Evolutionary conservation across 75 land plant genomes (phyloP).

Genomic region (Picea sitchensis): DNA sequence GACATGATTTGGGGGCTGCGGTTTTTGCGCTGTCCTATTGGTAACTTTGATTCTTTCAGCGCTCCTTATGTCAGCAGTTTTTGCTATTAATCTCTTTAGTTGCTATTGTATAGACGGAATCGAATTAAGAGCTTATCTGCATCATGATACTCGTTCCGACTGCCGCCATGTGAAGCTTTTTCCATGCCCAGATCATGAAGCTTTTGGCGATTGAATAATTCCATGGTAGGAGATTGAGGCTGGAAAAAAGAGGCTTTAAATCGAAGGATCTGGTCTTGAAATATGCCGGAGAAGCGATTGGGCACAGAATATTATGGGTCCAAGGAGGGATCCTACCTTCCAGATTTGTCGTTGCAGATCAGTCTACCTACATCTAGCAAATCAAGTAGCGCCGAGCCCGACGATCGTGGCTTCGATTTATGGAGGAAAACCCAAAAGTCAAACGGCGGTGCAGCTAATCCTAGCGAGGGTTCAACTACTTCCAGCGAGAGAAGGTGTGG

Average conservation of each 20-base stretch:
- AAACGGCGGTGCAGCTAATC: background rate
- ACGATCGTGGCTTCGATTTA: slow-evolving; percentile 5
- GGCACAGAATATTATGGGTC: background rate
- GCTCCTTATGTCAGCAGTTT: no score
- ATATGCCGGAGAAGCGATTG: background rate
- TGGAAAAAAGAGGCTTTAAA: background rate
- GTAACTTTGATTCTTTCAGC: background rate
- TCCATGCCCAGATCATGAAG: background rate
- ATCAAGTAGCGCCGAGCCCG: slow-evolving; percentile 2
- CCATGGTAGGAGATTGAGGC: background rate
- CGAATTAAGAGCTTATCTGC: background rate
- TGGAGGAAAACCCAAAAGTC: background rate
- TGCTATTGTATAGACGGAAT: background rate
- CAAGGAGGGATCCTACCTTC: slow-evolving; percentile 6
- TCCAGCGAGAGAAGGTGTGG: background rate
- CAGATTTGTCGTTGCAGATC: slow-evolving; percentile 57
- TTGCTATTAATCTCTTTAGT: no score
- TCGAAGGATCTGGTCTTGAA: background rate
- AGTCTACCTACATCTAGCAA: slow-evolving; percentile 39
- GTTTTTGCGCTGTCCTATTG: background rate
- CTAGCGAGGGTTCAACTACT: slow-evolving; percentile 4
- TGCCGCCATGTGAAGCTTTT: no score
- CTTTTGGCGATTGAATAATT: background rate
- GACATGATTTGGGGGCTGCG: background rate
- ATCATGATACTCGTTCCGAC: background rate